Base-by-base conservation (phyloP, 352 stramenopile genomes). In the Pythium aquatile region DNA sequence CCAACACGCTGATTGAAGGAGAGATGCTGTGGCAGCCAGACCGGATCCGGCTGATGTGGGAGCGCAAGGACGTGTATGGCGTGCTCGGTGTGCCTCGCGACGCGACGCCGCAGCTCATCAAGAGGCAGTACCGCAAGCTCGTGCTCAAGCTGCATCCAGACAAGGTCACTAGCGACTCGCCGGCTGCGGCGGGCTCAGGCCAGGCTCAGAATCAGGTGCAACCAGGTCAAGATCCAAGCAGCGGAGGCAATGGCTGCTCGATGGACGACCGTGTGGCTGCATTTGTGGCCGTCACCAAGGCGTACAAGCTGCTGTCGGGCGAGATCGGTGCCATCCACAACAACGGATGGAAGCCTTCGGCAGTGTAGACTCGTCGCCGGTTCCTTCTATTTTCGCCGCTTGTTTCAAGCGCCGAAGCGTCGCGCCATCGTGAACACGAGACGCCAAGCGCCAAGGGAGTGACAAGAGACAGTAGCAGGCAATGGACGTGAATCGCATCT, bases 401-500 rank as follows among this genome's bases (percentile, higher is more conserved):
- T 30, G 44, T 51, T 2, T 14, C n/a, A 51, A 51, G 14, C n/a
- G 44, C 26, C 16, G 20, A 61, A 46, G 10, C 61, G 48, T 56
- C 47, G 61, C 33, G 28, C 13, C 55, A 37, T 26, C 32, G 48
- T 37, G 32, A 32, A 49, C 16, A 48, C 17, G 42, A 66, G 60
- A n/a, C 37, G 60, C 48, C 49, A 51, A 33, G 29, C 40, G 37
- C 42, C 2, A 40, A 13, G 26, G 11, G 30, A 32, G 35, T 26
- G 16, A 60, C 17, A 47, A 32, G 29, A 10, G 44, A 42, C 11
- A 29, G n/a, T 8, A 48, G 16, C 8, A 16, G 29, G 26, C 13
- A 10, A 97, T 97, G 90, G 89, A 97, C 62, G 86, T 94, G 72
- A 97, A 96, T 65, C 85, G 90, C 54, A 97, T 98, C 52, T 98